Conservation (phyloP, 306 rosid species). For the Canavalia gladiata region DNA sequence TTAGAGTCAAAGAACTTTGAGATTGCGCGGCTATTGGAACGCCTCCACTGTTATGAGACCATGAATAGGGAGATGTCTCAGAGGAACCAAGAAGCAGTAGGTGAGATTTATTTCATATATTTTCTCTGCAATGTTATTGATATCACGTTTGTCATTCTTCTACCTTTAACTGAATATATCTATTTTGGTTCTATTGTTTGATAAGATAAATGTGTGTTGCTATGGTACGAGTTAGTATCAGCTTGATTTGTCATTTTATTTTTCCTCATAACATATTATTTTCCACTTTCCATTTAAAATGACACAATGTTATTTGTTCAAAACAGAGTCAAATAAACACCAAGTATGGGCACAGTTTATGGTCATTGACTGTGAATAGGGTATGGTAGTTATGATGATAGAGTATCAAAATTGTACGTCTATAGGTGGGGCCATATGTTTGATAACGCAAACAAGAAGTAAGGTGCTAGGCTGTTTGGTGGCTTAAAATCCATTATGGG, state of each 20-base stretch:
- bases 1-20: conserved; percentile 86
- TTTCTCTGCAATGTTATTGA: conserved; percentile 12
- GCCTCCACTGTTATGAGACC: conserved; percentile 88
- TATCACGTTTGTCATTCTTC: not conserved
- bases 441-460: conserved; percentile 25
- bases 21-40: conserved; percentile 85
- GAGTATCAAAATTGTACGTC: conserved; percentile 28
- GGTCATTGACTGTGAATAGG: conserved; percentile 29
- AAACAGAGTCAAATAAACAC: conserved; percentile 28
- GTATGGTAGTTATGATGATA: not conserved
- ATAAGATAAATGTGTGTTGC: conserved; percentile 17
- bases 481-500: conserved; percentile 34
- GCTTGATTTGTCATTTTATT: conserved; percentile 22
- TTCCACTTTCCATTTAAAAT: conserved; percentile 24
- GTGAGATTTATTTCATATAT: conserved; percentile 58
- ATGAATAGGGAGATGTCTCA: conserved; percentile 98
- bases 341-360: conserved; percentile 4
- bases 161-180: conserved; percentile 30
- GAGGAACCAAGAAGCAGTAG: conserved; percentile 94
- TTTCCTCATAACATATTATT: not conserved
- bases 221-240: not conserved
- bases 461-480: conserved; percentile 24
- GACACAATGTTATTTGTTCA: conserved; percentile 23
- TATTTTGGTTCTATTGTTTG: not conserved
- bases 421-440: conserved; percentile 7